These are phyloP conservation scores for Calocera viscosa DNA, from an alignment of 768 basidiomycete genomes.

Conservation along the genomic window DNA sequence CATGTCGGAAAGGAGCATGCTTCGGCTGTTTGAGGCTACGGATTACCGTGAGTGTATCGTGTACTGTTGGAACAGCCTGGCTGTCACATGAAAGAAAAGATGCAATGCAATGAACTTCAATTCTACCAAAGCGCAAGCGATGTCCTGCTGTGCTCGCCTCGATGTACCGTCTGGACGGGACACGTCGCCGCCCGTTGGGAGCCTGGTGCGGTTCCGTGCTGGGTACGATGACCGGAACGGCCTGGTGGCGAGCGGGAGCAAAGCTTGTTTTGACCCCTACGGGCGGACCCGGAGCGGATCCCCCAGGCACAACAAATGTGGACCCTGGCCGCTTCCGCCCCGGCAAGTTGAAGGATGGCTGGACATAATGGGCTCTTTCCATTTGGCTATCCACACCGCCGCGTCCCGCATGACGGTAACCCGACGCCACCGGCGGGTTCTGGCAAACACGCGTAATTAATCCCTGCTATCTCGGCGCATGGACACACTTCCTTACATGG, in stretches of 20 bases:
- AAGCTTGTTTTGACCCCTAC: background rate
- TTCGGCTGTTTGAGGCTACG: background rate
- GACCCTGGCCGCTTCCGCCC: background rate
- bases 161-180: background rate
- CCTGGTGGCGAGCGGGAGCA: background rate
- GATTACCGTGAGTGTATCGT: too few species aligned
- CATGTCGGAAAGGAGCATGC: constrained; percentile 19
- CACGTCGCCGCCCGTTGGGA: background rate
- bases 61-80: too few species aligned
- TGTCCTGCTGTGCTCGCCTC: background rate
- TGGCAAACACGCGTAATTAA: background rate
- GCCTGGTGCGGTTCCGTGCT: background rate
- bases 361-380: background rate
- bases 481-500: background rate
- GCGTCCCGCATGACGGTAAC: background rate
- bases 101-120: too few species aligned
- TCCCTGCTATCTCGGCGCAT: background rate
- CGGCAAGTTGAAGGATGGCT: background rate
- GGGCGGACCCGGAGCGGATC: background rate
- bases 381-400: background rate
- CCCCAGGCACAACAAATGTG: background rate
- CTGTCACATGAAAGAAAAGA: too few species aligned
- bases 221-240: background rate
- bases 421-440: background rate
- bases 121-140: background rate